phyloP scores from a whole-genome alignment of 2,329 filamentous ascomycete genomes.

The Apiospora arundinis region DNA sequence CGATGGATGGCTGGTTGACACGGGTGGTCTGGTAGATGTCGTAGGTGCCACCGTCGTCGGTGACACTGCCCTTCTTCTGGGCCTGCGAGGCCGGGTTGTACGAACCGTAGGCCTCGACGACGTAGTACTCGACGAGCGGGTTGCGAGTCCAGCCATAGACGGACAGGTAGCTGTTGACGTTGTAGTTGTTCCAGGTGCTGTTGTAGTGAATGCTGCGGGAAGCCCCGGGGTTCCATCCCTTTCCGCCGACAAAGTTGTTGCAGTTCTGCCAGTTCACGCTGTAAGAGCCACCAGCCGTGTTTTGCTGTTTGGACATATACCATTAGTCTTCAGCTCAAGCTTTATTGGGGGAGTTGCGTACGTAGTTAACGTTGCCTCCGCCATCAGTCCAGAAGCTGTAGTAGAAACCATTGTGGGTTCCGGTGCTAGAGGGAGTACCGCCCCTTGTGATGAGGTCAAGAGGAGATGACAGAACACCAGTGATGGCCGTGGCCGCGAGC shows the following conservation, averaged over 20 bases:
- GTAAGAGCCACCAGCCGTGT: slow-evolving; percentile 58
- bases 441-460: slow-evolving; percentile 35
- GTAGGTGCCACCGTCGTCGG: slow-evolving; percentile 42
- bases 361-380: slow-evolving; percentile 57
- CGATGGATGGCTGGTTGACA: slow-evolving; percentile 51
- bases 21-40: slow-evolving; percentile 44
- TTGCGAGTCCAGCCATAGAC: slow-evolving; percentile 48
- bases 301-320: slow-evolving; percentile 43
- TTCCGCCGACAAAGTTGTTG: slow-evolving; percentile 57
- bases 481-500: slow-evolving; percentile 36
- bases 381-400: slow-evolving; percentile 66
- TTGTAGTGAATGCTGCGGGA: slow-evolving; percentile 38
- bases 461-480: slow-evolving; percentile 36
- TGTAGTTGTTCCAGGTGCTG: slow-evolving; percentile 41
- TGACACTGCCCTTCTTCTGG: slow-evolving; percentile 37
- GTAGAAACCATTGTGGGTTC: slow-evolving; percentile 61
- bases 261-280: slow-evolving; percentile 55
- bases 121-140: slow-evolving; percentile 48
- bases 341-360: neutral
- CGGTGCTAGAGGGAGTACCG: slow-evolving; percentile 37
- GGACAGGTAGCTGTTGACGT: slow-evolving; percentile 51
- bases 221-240: slow-evolving; percentile 54
- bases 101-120: slow-evolving; percentile 44
- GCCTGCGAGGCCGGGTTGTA: slow-evolving; percentile 42
- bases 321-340: neutral